A percentile compares a stretch with the other conserved stretches of the same genome.
Conservation (phyloP, 2,329 filamentous ascomycete genomes). For the Lomentospora prolificans region DNA sequence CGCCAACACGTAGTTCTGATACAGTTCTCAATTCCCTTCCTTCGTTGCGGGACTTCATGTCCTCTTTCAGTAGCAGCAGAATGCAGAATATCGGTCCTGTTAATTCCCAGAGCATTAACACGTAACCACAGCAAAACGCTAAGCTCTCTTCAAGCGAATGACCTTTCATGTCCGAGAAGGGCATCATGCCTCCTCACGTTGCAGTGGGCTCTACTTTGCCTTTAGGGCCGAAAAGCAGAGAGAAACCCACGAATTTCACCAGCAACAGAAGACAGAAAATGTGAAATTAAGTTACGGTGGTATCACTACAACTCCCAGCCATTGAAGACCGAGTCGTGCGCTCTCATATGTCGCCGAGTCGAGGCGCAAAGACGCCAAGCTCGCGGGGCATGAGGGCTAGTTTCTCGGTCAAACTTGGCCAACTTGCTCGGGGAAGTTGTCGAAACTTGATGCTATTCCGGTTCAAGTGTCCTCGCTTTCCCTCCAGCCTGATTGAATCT, state of each 20-base stretch:
- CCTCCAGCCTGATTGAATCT: background rate
- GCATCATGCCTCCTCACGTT: background rate
- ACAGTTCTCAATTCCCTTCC: too few relatives aligned
- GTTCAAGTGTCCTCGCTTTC: background rate
- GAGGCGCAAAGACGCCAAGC: background rate
- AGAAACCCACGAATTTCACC: too few relatives aligned
- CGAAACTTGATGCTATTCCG: background rate
- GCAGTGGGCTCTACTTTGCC: background rate
- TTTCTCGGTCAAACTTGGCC: background rate
- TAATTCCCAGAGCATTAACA: background rate
- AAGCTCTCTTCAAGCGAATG: background rate
- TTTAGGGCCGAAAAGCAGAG: background rate
- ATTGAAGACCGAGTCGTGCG: background rate
- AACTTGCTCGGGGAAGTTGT: background rate
- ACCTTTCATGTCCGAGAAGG: background rate
- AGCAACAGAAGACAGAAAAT: too few relatives aligned
- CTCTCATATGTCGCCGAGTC: background rate
- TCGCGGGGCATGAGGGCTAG: background rate
- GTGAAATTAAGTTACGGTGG: background rate
- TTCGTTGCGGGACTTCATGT: too few relatives aligned
- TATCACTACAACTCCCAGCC: background rate
- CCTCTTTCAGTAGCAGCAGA: too few relatives aligned
- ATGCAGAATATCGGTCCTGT: slow-evolving; percentile 3
- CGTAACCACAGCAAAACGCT: background rate
- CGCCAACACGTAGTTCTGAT: too few relatives aligned